Percentiles rank a stretch among this genome's conserved stretches.
These are phyloP conservation scores for Scheffersomyces parashehatae DNA, from an alignment of 1,139 yeast species.

Conservation along the genomic window DNA sequence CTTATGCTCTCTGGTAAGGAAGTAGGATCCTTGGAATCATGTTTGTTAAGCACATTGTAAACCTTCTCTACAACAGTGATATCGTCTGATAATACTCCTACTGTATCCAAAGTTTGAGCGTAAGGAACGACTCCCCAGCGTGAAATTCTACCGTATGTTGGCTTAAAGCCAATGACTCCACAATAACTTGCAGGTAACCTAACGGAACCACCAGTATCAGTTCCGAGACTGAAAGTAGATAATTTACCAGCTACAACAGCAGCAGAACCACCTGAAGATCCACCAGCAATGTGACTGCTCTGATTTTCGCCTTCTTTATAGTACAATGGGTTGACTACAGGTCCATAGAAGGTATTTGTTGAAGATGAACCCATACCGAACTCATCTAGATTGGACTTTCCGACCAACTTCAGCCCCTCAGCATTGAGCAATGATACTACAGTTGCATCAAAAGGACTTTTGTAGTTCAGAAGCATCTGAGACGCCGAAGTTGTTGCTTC, in stretches of 20 bases:
- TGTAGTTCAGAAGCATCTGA: slow-evolving; percentile 53
- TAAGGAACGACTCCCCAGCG: slow-evolving; percentile 91
- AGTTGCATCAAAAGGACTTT: slow-evolving; percentile 83
- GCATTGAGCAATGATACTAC: slow-evolving; percentile 54
- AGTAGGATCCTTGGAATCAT: slow-evolving; percentile 83
- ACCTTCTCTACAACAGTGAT: slow-evolving; percentile 47
- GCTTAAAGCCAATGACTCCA: slow-evolving; percentile 84
- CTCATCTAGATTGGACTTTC: slow-evolving; percentile 94
- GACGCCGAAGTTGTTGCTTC: slow-evolving; percentile 81
- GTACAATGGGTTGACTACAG: slow-evolving; percentile 66
- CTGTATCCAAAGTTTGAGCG: slow-evolving; percentile 94
- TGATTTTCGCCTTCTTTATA: slow-evolving; percentile 20
- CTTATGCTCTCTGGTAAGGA: slow-evolving; percentile 47
- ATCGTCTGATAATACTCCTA: slow-evolving; percentile 70
- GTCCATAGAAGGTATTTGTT: slow-evolving; percentile 61
- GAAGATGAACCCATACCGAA: slow-evolving; percentile 93
- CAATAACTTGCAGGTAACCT: slow-evolving; percentile 90
- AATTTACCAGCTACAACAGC: slow-evolving; percentile 78
- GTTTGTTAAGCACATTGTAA: slow-evolving; percentile 54
- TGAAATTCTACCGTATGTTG: slow-evolving; percentile 87
- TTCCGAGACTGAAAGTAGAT: slow-evolving; percentile 73
- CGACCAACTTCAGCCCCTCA: slow-evolving; percentile 58
- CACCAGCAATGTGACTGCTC: slow-evolving; percentile 63
- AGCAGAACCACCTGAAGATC: slow-evolving; percentile 96
- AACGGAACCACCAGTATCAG: slow-evolving; percentile 97